Evolutionary conservation across 202 grass and related monocot species (phyloP).

Genomic region (Schoenoplectus triqueter): DNA sequence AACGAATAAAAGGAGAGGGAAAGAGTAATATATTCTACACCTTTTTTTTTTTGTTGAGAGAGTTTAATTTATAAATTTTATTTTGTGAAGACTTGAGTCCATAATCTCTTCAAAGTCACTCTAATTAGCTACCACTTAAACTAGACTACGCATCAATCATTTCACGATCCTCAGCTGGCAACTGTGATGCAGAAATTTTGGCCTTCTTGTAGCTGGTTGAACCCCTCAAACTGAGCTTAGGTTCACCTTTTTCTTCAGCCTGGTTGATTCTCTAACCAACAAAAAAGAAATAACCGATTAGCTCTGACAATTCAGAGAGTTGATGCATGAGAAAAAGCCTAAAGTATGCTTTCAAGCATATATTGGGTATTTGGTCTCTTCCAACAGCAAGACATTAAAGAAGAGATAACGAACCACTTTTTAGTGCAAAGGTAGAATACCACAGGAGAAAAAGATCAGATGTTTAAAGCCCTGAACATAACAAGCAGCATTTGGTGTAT

Average conservation of each 20-base stretch:
- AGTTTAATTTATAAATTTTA: too few relatives aligned
- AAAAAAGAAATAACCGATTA: slow-evolving; percentile 12
- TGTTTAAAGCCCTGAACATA: neutral
- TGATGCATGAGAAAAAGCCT: neutral
- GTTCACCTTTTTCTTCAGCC: slow-evolving; percentile 40
- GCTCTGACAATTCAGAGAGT: slow-evolving; percentile 13
- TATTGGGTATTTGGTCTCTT: neutral
- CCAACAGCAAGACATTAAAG: slow-evolving; percentile 8
- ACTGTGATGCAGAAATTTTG: slow-evolving; percentile 51
- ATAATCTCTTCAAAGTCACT: slow-evolving; percentile 16
- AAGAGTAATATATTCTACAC: too few relatives aligned
- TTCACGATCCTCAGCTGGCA: slow-evolving; percentile 60
- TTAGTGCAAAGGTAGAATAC: neutral
- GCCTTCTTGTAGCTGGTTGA: slow-evolving; percentile 79
- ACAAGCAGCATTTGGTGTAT: slow-evolving; percentile 17
- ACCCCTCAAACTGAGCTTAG: slow-evolving; percentile 61
- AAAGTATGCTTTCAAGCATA: too few relatives aligned
- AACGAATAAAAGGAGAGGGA: too few relatives aligned
- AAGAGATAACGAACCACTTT: neutral
- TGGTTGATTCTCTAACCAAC: slow-evolving; percentile 53
- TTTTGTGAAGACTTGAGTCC: too few relatives aligned
- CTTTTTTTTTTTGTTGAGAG: slow-evolving; percentile 28
- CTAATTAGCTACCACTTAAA: too few relatives aligned
- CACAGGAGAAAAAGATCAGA: neutral
- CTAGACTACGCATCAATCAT: slow-evolving; percentile 33